These are phyloP conservation scores for Fusarium brevicatenulatum DNA, from an alignment of 2,329 filamentous ascomycete species.

Conservation along the genomic window DNA sequence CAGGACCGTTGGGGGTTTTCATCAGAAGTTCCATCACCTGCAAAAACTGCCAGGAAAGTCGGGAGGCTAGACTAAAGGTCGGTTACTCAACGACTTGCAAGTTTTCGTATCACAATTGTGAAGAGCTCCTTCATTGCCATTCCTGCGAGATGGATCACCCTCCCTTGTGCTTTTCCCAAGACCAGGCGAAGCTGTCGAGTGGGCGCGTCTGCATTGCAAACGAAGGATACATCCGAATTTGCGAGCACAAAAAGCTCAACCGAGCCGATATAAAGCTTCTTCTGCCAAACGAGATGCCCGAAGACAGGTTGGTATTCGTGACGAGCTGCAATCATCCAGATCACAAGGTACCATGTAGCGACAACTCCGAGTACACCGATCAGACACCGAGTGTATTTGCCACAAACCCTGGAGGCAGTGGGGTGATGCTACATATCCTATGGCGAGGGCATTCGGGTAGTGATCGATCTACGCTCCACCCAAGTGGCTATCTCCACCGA, in stretches of 20 bases:
- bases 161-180: background rate
- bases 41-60: background rate
- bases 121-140: background rate
- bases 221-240: background rate
- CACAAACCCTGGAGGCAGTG: background rate
- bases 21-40: background rate
- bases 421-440: background rate
- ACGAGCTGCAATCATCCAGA: background rate
- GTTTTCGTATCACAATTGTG: accelerated
- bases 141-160: background rate
- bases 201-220: background rate
- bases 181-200: background rate
- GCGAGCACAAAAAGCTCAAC: background rate
- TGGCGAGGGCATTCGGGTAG: background rate
- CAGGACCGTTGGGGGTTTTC: background rate
- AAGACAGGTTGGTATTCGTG: background rate
- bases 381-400: background rate
- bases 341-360: background rate
- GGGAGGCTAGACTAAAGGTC: background rate
- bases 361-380: background rate
- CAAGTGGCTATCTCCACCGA: background rate
- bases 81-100: background rate
- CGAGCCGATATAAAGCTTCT: background rate
- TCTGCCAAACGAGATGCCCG: background rate
- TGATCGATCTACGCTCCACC: background rate